Evolutionary conservation across 2,329 filamentous ascomycete species (phyloP), one percentile per base, ranked within the genome.

Genomic region (Reticulascus tulasneorum): DNA sequence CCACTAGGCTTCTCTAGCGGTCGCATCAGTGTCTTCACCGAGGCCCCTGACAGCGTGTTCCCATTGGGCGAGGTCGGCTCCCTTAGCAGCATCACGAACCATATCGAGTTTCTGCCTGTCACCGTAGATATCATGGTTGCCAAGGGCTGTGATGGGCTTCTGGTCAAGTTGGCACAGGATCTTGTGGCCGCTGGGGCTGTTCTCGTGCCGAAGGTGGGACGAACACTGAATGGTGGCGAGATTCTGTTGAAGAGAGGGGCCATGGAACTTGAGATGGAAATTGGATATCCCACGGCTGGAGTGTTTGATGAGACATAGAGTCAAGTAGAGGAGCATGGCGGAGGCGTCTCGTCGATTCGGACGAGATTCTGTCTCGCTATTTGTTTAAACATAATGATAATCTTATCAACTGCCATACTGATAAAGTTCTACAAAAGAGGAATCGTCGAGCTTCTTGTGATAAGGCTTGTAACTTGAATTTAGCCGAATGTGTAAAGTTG

Each of bases 91-190:
- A 60, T 77, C 7, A 69, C 66, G 0, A 59, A 64, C 2, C 67
- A 71, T 24, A 60, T 60, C 6, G 71, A 75, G 46, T 56, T 56
- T 29, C 51, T 81, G 22, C 79, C 78, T 0, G 77, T 82, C 0
- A 69, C 73, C 1, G 67, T 80, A 1, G 65, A 77, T 42, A 58
- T 82, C 15, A 58, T 82, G 56, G 77, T 67, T 0, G 71, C 75
- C 1, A 72, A 69, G 44, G 77, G 77, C 0, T 83, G 79, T 43
- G 79, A 82, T 54, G 72, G 73, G 0, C 63, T 81, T 59, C 47
- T 82, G 18, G 73, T 72, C 26, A 66, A 63, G 27, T 52, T 82
- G 32, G 71, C 76, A 3, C 58, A 67, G 32, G 71, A 75, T 26
- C 42, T 82, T 37, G 62, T 70, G 2, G 55, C 55, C 18, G 66